phyloP scores from a whole-genome alignment of 768 basidiomycete species.

The Tulasnella sp. region DNA sequence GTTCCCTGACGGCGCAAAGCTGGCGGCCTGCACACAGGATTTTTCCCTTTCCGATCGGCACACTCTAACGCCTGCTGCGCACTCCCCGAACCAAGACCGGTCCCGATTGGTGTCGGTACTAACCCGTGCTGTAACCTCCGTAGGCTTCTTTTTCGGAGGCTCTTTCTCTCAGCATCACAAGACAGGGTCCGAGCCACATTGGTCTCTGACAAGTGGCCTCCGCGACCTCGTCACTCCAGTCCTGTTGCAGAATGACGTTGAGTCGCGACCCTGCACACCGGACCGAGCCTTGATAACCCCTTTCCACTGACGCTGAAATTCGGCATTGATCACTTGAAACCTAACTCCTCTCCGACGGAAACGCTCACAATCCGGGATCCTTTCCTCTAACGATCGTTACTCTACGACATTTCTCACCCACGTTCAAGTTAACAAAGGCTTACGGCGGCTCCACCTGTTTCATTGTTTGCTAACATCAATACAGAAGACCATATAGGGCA shows the following conservation, averaged over 20 bases:
- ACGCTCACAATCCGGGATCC: background rate
- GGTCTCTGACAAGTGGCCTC: background rate
- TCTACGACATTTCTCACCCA: background rate
- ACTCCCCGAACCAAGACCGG: background rate
- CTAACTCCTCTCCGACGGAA: background rate
- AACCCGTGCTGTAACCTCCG: conserved; percentile 3
- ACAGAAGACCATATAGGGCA: background rate
- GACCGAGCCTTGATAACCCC: conserved; percentile 1
- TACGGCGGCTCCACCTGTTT: conserved; percentile 10
- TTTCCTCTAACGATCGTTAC: background rate
- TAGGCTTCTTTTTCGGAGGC: background rate
- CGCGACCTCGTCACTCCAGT: background rate
- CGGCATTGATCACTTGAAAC: background rate
- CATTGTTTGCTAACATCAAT: background rate
- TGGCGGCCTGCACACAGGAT: conserved; percentile 4
- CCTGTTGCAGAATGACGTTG: conserved; percentile 11
- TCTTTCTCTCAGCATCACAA: background rate
- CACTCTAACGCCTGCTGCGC: background rate
- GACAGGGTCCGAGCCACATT: background rate
- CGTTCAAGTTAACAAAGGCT: conserved; percentile 10
- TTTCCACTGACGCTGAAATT: background rate
- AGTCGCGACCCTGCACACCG: background rate
- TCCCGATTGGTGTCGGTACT: background rate
- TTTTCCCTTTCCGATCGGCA: background rate
- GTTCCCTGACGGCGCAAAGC: background rate